Percentiles rank a stretch among this genome's conserved stretches.
Evolutionary conservation across 2,329 filamentous ascomycete genomes (phyloP).

Genomic region (Escovopsis sp.): DNA sequence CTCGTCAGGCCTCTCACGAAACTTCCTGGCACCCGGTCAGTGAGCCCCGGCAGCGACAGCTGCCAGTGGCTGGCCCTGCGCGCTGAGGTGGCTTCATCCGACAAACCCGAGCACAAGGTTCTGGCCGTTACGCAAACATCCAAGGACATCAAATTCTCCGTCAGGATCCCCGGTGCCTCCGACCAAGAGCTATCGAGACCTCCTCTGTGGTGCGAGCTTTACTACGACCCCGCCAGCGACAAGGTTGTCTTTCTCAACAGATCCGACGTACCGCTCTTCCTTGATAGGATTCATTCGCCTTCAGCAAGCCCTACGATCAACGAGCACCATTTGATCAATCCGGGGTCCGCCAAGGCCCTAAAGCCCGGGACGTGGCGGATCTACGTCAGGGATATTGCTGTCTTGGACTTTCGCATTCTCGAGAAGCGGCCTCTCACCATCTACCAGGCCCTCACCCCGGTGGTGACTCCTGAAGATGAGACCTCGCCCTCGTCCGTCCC

Average conservation of each 20-base stretch:
- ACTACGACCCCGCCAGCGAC: constrained; percentile 45
- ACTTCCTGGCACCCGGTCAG: constrained; percentile 35
- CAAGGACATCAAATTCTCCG: constrained; percentile 45
- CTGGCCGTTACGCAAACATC: constrained; percentile 45
- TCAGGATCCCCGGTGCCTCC: constrained; percentile 36
- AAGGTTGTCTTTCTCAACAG: constrained; percentile 41
- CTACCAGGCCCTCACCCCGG: constrained; percentile 18
- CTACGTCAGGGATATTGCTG: constrained; percentile 30
- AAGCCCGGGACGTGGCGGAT: constrained; percentile 44
- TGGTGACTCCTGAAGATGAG: constrained; percentile 11
- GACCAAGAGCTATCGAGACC: constrained; percentile 28
- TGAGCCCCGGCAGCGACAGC: constrained; percentile 41
- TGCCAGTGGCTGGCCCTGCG: constrained; percentile 42
- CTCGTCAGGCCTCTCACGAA: constrained; percentile 39
- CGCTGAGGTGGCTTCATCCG: constrained; percentile 35
- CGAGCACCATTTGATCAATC: constrained; percentile 29
- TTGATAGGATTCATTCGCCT: constrained; percentile 30
- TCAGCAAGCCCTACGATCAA: constrained; percentile 24
- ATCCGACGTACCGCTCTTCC: constrained; percentile 37
- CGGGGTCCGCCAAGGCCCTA: constrained; percentile 29
- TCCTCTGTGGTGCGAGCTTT: constrained; percentile 44
- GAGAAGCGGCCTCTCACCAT: constrained; percentile 36
- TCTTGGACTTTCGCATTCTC: constrained; percentile 43
- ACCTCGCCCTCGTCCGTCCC: constrained; percentile 14
- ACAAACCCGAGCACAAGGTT: constrained; percentile 41